Base-by-base conservation (phyloP, 352 stramenopile species). In the Phytopythium boreale region DNA sequence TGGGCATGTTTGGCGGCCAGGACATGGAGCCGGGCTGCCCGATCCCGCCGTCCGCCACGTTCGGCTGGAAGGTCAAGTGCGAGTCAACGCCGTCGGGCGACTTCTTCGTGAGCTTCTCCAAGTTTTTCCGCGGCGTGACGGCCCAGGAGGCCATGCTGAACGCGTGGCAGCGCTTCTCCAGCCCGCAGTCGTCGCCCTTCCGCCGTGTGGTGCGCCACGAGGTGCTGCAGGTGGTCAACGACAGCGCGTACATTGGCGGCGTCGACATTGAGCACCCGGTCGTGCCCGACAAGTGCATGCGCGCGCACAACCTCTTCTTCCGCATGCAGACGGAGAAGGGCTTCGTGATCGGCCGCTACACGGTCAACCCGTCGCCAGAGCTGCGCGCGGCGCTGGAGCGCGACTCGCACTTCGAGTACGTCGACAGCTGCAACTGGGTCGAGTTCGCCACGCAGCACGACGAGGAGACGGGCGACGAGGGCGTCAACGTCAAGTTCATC, bases 401-500 rank as follows among this genome's bases (percentile, higher is more conserved):
- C 51, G 50, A 76, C 56, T 74, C 72, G 56, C 68, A 65, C 9
- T 85, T 82, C 49, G 76, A 85, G 62, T 85, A 79, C 59, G 74
- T 81, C 27, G 76, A 85, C 60, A 80, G 66, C 64, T 81, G 72
- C 58, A 81, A 78, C 64, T 84, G 75, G 75, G 76, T 84, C 39
- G 72, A 80, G 65, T 89, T 89, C 70, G 68, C 69, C 36, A 41
- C 62, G 24, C 67, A 67, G 7, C 27, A 64, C 2, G 75, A 83
- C 61, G 56, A 64, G 56, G 53, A 49, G 7, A 75, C 73, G 6
- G 71, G 74, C 20, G 69, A 79, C 37, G 22, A 67, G 27, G 77
- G 79, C 12, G 84, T 77, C 34, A 72, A 75, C 29, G 77, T 89
- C 70, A 88, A 87, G 64, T 89, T 89, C 64, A 77, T 84, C 37